These are phyloP conservation scores for Penicillium manginii DNA, from an alignment of 495 filamentous ascomycete species.

Conservation along the genomic window DNA sequence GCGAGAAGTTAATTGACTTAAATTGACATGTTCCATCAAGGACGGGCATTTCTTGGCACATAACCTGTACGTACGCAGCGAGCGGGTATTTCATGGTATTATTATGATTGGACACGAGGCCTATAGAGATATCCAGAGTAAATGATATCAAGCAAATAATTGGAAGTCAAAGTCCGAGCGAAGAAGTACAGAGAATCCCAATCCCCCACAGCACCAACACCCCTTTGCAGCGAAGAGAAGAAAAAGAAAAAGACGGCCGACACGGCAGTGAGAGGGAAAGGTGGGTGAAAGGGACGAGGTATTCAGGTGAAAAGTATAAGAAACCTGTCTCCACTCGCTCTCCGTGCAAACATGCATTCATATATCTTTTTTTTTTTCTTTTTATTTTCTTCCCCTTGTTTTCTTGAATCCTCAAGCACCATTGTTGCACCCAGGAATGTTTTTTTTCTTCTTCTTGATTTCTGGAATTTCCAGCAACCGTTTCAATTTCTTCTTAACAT, in stretches of 20 bases:
- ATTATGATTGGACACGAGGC: not conserved
- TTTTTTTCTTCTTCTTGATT: no score
- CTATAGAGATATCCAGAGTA: constrained; percentile 1
- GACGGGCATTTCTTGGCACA: not conserved
- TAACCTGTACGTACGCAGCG: not conserved
- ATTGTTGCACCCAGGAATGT: no score
- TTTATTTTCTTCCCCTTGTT: no score
- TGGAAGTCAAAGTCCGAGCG: not conserved
- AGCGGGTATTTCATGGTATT: not conserved
- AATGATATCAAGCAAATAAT: constrained; percentile 1
- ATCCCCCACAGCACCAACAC: not conserved
- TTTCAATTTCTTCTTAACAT: not conserved
- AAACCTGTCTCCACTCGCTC: no score
- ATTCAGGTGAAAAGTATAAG: no score
- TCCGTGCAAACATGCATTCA: no score
- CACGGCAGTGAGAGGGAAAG: not conserved
- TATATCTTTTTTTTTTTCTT: no score
- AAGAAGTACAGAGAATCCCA: not conserved
- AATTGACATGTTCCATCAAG: not conserved
- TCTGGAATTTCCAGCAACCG: no score
- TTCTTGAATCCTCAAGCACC: no score
- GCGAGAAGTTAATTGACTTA: no score
- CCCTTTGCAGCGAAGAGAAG: not conserved
- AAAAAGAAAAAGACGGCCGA: not conserved
- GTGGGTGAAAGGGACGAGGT: no score